A percentile compares a stretch with the other conserved stretches of the same genome.
These are phyloP conservation scores for Pythium utonaiense DNA, from an alignment of 352 stramenopile genomes.

Conservation along the genomic window DNA sequence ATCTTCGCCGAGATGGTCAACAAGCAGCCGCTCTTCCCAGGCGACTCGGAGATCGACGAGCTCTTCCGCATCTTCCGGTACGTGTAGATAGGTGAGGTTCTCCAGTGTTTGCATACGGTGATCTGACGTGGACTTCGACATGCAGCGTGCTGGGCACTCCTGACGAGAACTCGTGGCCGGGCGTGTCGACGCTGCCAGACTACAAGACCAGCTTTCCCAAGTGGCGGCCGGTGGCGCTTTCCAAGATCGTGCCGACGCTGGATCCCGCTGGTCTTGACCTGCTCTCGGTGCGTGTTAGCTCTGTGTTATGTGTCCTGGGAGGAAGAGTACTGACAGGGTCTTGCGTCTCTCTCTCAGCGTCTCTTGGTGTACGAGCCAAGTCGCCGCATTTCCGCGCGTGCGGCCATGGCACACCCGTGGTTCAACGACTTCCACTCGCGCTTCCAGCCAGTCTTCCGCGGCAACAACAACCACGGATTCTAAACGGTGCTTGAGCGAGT, in stretches of 20 bases:
- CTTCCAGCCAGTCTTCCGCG: constrained; percentile 64
- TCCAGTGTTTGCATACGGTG: too few species aligned
- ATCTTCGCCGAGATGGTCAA: constrained; percentile 95
- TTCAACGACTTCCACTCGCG: constrained; percentile 78
- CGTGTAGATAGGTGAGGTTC: constrained; percentile 11
- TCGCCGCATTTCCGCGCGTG: constrained; percentile 70
- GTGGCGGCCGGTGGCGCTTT: constrained; percentile 91
- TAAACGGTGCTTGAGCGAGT: background rate
- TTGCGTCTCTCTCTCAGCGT: too few species aligned
- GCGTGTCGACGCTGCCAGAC: constrained; percentile 95
- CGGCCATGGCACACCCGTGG: constrained; percentile 81
- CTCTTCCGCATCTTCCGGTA: constrained; percentile 97
- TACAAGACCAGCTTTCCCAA: constrained; percentile 98
- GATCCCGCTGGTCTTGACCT: constrained; percentile 79
- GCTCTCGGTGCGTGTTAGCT: constrained; percentile 51
- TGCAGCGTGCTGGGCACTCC: constrained; percentile 94
- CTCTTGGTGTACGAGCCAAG: constrained; percentile 83
- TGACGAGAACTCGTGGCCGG: constrained; percentile 95
- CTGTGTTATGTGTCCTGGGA: constrained; percentile 12
- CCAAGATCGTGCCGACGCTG: constrained; percentile 84
- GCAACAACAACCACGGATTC: constrained; percentile 35
- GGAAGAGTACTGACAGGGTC: background rate
- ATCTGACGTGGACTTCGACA: background rate
- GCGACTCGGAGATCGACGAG: constrained; percentile 98
- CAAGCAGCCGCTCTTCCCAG: constrained; percentile 85